Conservation (phyloP, 1,284 basidiomycete species). For the Apiotrichum siamense region DNA sequence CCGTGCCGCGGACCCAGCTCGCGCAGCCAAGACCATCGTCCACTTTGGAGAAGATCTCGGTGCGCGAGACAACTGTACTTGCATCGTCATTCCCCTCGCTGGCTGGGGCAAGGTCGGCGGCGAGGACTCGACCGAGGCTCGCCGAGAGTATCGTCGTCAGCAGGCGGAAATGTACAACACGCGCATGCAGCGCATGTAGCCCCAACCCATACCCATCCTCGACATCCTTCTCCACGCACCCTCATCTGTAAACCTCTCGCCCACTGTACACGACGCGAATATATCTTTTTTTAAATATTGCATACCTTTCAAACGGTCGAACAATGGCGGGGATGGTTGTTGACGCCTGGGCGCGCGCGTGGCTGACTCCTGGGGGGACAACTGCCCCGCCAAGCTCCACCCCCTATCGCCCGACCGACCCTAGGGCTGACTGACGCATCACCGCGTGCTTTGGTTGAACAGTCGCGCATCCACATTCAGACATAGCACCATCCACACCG, state of each 20-base stretch:
- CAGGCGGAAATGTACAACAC: slow-evolving; percentile 55
- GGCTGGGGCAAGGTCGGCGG: slow-evolving; percentile 80
- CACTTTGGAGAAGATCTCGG: slow-evolving; percentile 85
- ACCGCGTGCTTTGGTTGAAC: too few species aligned
- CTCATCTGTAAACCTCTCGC: background rate
- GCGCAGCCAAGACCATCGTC: slow-evolving; percentile 76
- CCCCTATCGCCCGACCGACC: too few species aligned
- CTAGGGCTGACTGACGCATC: too few species aligned
- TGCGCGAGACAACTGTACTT: slow-evolving; percentile 86
- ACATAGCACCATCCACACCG: background rate
- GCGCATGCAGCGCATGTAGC: slow-evolving; percentile 46
- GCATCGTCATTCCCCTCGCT: slow-evolving; percentile 82
- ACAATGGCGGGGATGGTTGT: too few species aligned
- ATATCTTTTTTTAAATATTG: too few species aligned
- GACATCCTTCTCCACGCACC: background rate
- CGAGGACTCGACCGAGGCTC: slow-evolving; percentile 66
- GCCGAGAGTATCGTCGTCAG: slow-evolving; percentile 69
- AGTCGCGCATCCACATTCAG: background rate
- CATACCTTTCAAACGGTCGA: too few species aligned
- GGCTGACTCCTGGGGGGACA: too few species aligned
- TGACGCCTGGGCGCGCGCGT: too few species aligned
- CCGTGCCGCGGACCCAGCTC: slow-evolving; percentile 62
- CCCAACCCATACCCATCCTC: background rate
- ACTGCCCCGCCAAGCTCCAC: too few species aligned
- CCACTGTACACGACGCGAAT: too few species aligned